A percentile compares a stretch with the other conserved stretches of the same genome.
These are phyloP conservation scores for Yamadazyma siamensis DNA, from an alignment of 1,139 yeast genomes.

Conservation along the genomic window DNA sequence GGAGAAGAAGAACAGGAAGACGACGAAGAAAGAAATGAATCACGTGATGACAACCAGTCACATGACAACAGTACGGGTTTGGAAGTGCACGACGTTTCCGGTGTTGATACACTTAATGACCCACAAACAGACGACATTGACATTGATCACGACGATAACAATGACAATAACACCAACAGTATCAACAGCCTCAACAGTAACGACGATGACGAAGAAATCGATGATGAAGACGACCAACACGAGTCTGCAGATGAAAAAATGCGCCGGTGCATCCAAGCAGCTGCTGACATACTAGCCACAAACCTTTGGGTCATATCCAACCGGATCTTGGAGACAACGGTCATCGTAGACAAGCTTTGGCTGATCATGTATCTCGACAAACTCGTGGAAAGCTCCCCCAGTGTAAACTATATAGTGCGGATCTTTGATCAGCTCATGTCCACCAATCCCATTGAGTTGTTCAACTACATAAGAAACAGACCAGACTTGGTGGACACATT, in stretches of 20 bases:
- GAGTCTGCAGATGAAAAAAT: slow-evolving; percentile 35
- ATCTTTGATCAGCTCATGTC: slow-evolving; percentile 48
- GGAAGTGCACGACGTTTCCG: too few relatives aligned
- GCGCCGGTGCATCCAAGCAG: slow-evolving; percentile 38
- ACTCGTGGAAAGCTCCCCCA: slow-evolving; percentile 37
- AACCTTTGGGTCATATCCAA: slow-evolving; percentile 46
- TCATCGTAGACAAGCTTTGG: slow-evolving; percentile 42
- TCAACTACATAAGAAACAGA: slow-evolving; percentile 53
- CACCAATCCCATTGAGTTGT: slow-evolving; percentile 44
- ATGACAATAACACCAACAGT: slow-evolving; percentile 11
- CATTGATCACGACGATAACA: slow-evolving; percentile 1
- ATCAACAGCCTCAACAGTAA: slow-evolving; percentile 14
- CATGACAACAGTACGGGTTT: slow-evolving; percentile 1
- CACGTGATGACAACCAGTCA: neutral
- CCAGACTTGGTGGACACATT: slow-evolving; percentile 52
- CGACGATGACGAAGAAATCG: slow-evolving; percentile 9
- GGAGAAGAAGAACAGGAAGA: slow-evolving; percentile 1
- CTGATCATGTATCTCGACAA: slow-evolving; percentile 36
- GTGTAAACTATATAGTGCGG: slow-evolving; percentile 39
- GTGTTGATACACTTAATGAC: too few relatives aligned
- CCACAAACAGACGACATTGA: slow-evolving; percentile 2
- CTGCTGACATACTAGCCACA: slow-evolving; percentile 41
- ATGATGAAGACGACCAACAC: slow-evolving; percentile 16
- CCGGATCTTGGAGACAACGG: slow-evolving; percentile 43
- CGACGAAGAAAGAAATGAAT: slow-evolving; percentile 5